Base-by-base conservation (phyloP, 2,329 filamentous ascomycete genomes). In the Fusarium nodosum region DNA sequence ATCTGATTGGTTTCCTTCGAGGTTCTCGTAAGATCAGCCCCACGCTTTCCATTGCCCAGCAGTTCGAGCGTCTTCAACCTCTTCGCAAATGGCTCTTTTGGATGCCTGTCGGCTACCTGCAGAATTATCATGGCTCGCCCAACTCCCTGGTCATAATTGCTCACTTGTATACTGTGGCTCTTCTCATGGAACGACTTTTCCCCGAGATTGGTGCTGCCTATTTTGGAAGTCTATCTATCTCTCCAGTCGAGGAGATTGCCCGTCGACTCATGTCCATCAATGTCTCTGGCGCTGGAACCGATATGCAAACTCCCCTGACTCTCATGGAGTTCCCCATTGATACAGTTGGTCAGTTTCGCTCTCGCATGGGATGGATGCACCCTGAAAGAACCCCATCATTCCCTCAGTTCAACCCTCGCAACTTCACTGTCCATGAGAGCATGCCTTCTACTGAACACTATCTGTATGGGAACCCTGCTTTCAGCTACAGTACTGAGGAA, bases 1-100 rank as follows among this genome's bases (percentile, higher is more conserved):
- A 93, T 75, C 82, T 94, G 66, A 86, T 91, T 72, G 88, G 86
- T 62, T 94, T 94, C 80, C 84, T 94, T 68, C 90, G 91, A 79
- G 87, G 90, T 42, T 86, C 92, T 60, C 89, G 89, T 75, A 89
- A 91, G 77, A 89, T 93, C 69, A 88, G 89, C 76, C 88, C 90
- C 7, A 86, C 86, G 15, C 86, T 91, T 68, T 88, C 90, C 26
- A 89, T 94, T 26, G 91, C 93, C 68, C 90, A 97, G 77, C 93
- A 97, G 76, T 98, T 97, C 77, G 91, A 94, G 75, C 92, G 94
- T 69, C 88, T 98, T 13, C 94, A 97, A 69, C 91, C 93, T 12
- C 86, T 99, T 62, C 88, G 94, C 57, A 92, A 93, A 72, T 97
- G 95, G 94, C 87, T 98, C 18, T 97, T 98, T 81, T 98, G 95